Conservation (phyloP, 208 protist genomes). For the Cochliopodium minus region DNA sequence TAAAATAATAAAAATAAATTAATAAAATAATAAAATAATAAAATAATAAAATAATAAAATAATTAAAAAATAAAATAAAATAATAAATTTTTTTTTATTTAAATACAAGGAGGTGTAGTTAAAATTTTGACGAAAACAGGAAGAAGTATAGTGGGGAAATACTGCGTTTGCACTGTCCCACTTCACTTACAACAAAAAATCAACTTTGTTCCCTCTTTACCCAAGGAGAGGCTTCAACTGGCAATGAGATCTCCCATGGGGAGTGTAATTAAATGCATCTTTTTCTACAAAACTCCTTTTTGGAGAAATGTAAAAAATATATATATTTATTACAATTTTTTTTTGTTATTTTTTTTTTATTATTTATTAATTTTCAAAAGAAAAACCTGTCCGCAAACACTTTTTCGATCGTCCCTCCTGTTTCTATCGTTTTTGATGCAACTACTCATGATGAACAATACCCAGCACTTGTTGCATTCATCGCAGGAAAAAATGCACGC, state of each 20-base stretch:
- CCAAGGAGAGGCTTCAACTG: neutral
- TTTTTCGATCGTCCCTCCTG: neutral
- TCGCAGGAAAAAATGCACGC: neutral
- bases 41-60: too few relatives aligned
- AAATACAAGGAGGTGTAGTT: too few relatives aligned
- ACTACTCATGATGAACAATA: neutral
- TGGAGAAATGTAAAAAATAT: too few relatives aligned
- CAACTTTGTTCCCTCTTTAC: neutral
- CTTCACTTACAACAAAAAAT: neutral
- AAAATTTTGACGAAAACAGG: too few relatives aligned
- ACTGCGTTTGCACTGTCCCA: neutral
- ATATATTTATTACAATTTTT: too few relatives aligned
- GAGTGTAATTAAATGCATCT: neutral
- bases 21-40: too few relatives aligned
- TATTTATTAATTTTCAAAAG: neutral
- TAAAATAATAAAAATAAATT: too few relatives aligned
- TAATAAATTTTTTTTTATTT: too few relatives aligned
- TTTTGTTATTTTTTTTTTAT: too few relatives aligned
- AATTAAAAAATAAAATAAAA: too few relatives aligned
- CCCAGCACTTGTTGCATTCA: neutral
- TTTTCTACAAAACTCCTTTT: neutral
- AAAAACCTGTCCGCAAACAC: neutral
- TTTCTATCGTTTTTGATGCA: neutral
- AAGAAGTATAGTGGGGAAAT: neutral
- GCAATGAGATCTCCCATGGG: neutral